Conservation (phyloP, 495 filamentous ascomycete species). For the Acidomyces sp. region DNA sequence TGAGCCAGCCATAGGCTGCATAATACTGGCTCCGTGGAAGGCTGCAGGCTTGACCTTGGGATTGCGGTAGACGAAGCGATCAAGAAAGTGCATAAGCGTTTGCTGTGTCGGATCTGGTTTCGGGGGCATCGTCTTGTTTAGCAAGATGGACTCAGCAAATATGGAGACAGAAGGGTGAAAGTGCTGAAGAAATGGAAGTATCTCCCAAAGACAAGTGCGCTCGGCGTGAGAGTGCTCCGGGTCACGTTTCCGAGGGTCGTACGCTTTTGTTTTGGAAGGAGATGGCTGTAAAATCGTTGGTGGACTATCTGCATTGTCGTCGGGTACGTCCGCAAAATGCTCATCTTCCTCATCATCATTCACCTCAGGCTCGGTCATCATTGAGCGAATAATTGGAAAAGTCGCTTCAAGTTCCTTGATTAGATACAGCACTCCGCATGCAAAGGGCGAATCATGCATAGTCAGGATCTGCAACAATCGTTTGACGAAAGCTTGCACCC, state of each 20-base stretch:
- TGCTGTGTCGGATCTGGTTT: conserved; percentile 83
- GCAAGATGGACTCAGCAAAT: conserved; percentile 57
- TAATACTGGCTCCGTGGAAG: conserved; percentile 69
- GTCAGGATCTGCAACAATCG: conserved; percentile 73
- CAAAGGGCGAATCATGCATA: conserved; percentile 83
- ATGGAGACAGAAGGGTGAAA: conserved; percentile 94
- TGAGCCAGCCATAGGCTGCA: conserved; percentile 75
- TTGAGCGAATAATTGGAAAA: conserved; percentile 58
- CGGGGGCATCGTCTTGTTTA: conserved; percentile 51
- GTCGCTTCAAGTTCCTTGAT: conserved; percentile 64
- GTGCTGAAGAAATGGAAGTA: conserved; percentile 67
- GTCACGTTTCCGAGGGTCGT: conserved; percentile 82
- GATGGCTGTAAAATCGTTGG: conserved; percentile 11
- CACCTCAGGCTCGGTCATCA: conserved; percentile 62
- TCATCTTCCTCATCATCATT: conserved; percentile 57
- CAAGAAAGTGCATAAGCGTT: conserved; percentile 85
- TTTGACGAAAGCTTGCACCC: conserved; percentile 87
- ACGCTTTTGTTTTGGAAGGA: conserved; percentile 24
- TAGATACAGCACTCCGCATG: conserved; percentile 78
- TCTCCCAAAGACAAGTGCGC: conserved; percentile 81
- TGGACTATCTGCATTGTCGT: conserved; percentile 32
- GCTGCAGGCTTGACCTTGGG: conserved; percentile 56
- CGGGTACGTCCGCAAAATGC: conserved; percentile 54
- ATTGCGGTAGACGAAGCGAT: conserved; percentile 91
- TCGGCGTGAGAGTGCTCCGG: conserved; percentile 86